Conservation (phyloP, 2,329 filamentous ascomycete genomes). For the Colletotrichum scovillei region DNA sequence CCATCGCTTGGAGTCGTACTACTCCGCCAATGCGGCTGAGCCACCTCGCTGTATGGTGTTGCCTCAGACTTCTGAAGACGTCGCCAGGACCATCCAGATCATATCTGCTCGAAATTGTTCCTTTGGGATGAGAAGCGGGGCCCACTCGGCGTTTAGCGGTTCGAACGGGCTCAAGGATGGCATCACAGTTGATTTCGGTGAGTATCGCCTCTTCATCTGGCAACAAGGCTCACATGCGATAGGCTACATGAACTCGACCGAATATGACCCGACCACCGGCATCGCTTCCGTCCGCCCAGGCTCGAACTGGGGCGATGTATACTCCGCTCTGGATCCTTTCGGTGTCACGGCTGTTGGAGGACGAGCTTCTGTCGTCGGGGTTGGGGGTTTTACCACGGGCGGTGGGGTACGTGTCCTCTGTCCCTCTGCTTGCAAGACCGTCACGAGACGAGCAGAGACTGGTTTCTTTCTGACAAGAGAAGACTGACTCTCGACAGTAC, state of each 20-base stretch:
- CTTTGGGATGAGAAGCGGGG: conserved; percentile 26
- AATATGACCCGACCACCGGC: conserved; percentile 41
- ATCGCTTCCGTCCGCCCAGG: conserved; percentile 45
- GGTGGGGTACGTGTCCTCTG: conserved; percentile 27
- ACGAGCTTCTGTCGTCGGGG: conserved; percentile 40
- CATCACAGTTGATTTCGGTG: conserved; percentile 32
- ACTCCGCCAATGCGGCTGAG: conserved; percentile 29
- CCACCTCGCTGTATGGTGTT: conserved; percentile 28
- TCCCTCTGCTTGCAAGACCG: neutral
- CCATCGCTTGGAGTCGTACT: conserved; percentile 22
- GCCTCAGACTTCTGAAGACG: conserved; percentile 16
- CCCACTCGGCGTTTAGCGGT: conserved; percentile 16
- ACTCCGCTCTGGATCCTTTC: conserved; percentile 36
- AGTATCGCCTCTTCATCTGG: neutral
- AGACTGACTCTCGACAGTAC: conserved; percentile 25
- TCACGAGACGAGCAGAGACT: neutral
- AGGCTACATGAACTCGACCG: conserved; percentile 45
- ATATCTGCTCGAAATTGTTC: conserved; percentile 29
- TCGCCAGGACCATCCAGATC: conserved; percentile 38
- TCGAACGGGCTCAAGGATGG: conserved; percentile 27
- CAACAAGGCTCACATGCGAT: neutral
- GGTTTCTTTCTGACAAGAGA: neutral
- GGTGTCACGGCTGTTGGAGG: conserved; percentile 39
- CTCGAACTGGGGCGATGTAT: conserved; percentile 39
- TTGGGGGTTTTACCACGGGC: conserved; percentile 40